These are phyloP conservation scores for Hymenoscyphus fructigenus DNA, from an alignment of 2,329 filamentous ascomycete species.

Conservation along the genomic window DNA sequence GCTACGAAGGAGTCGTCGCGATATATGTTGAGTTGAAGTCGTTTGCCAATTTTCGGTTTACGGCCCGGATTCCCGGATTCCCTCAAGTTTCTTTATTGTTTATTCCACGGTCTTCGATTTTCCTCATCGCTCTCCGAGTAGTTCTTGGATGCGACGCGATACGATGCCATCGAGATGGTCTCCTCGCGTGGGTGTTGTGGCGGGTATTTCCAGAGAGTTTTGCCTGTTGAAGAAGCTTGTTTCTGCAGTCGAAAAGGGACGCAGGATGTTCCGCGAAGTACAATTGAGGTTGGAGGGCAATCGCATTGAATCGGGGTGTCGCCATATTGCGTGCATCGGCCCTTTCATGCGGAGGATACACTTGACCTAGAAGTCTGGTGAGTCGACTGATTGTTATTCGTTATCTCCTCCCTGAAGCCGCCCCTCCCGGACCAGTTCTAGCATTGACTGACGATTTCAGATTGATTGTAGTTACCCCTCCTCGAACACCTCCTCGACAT, in stretches of 20 bases:
- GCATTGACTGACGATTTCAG: not conserved
- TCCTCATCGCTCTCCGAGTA: not conserved
- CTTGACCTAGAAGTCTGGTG: not conserved
- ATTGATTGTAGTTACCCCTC: slow-evolving; percentile 1
- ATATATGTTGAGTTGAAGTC: not conserved
- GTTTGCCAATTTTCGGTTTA: not conserved
- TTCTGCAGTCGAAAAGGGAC: not conserved
- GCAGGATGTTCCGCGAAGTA: not conserved
- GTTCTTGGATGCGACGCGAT: not conserved
- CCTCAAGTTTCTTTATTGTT: not conserved
- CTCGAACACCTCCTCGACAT: not conserved
- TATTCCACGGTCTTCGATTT: not conserved
- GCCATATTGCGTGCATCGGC: not conserved
- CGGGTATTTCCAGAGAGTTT: slow-evolving; percentile 15
- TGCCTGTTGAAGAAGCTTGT: slow-evolving; percentile 12
- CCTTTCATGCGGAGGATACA: slow-evolving; percentile 4
- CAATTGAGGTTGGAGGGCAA: not conserved
- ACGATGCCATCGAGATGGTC: not conserved
- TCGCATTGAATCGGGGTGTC: slow-evolving; percentile 1
- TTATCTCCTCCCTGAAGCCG: not conserved
- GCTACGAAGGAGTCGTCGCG: not conserved
- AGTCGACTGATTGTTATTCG: not conserved
- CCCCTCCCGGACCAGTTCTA: not conserved
- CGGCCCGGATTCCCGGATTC: slow-evolving; percentile 6
- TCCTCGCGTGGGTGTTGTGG: slow-evolving; percentile 17